phyloP scores from a whole-genome alignment of 83 land plant genomes.

The Picea abies region DNA sequence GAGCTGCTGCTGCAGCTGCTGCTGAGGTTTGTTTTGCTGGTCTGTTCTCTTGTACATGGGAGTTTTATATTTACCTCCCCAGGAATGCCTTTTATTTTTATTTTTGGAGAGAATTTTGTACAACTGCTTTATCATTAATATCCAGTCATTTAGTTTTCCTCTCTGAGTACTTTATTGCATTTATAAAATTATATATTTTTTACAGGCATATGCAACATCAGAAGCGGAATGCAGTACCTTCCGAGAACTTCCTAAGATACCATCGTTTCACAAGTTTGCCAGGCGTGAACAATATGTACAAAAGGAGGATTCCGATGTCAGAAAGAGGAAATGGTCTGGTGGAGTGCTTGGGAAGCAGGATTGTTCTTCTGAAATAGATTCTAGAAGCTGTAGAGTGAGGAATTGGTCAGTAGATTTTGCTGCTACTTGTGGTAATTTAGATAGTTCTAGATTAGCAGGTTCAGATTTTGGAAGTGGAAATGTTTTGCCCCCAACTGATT shows the following conservation, averaged over 20 bases:
- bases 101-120: background rate
- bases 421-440: background rate
- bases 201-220: slow-evolving; percentile 82
- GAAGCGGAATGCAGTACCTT: slow-evolving; percentile 50
- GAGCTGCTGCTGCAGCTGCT: slow-evolving; percentile 86
- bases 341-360: no score
- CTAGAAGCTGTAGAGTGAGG: no score
- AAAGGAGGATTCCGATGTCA: no score
- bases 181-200: slow-evolving; percentile 6
- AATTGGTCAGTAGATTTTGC: no score
- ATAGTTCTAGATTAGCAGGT: slow-evolving; percentile 38
- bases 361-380: no score
- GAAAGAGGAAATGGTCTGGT: no score
- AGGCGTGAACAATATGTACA: no score
- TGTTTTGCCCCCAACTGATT: slow-evolving; percentile 2
- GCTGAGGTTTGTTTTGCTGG: slow-evolving; percentile 67
- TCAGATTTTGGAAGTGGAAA: slow-evolving; percentile 29
- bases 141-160: background rate
- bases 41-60: background rate
- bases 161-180: background rate
- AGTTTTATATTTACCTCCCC: background rate
- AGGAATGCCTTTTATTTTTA: background rate
- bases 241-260: no score
- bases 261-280: no score
- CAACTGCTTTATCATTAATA: background rate